Percentiles rank a stretch among this genome's conserved stretches.
Evolutionary conservation across 768 basidiomycete genomes (phyloP).

Genomic region (Termitomyces heimii): DNA sequence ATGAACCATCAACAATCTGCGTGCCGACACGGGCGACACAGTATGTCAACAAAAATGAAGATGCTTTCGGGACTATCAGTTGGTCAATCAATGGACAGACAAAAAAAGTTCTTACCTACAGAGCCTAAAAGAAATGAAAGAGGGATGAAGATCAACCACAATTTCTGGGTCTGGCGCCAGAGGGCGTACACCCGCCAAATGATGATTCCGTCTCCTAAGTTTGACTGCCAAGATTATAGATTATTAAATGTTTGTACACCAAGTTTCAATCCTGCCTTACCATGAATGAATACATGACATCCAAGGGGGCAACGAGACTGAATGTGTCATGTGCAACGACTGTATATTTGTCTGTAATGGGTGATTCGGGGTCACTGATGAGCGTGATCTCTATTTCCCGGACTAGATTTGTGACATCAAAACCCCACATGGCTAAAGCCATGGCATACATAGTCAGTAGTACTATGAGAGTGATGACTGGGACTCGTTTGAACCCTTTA

Average conservation of each 20-base stretch:
- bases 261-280: background rate
- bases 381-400: slow-evolving; percentile 5
- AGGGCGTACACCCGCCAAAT: slow-evolving; percentile 9
- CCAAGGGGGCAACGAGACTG: background rate
- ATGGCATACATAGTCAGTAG: slow-evolving; percentile 6
- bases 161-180: background rate
- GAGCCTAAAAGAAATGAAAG: slow-evolving; percentile 2
- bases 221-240: background rate
- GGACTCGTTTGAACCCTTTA: slow-evolving; percentile 5
- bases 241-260: background rate
- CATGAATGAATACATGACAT: slow-evolving; percentile 4
- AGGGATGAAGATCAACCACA: slow-evolving; percentile 3
- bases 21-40: slow-evolving; percentile 7
- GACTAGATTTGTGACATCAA: slow-evolving; percentile 5
- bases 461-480: slow-evolving; percentile 4
- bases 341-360: slow-evolving; percentile 5
- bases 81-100: too few species aligned
- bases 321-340: background rate
- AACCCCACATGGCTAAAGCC: slow-evolving; percentile 9
- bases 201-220: slow-evolving; percentile 7
- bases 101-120: background rate
- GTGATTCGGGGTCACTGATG: background rate
- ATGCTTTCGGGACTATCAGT: background rate
- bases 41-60: slow-evolving; percentile 4
- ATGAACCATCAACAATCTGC: slow-evolving; percentile 8